These are phyloP conservation scores for Cryptococcus floricola DNA, from an alignment of 1,284 basidiomycete genomes.

Conservation along the genomic window DNA sequence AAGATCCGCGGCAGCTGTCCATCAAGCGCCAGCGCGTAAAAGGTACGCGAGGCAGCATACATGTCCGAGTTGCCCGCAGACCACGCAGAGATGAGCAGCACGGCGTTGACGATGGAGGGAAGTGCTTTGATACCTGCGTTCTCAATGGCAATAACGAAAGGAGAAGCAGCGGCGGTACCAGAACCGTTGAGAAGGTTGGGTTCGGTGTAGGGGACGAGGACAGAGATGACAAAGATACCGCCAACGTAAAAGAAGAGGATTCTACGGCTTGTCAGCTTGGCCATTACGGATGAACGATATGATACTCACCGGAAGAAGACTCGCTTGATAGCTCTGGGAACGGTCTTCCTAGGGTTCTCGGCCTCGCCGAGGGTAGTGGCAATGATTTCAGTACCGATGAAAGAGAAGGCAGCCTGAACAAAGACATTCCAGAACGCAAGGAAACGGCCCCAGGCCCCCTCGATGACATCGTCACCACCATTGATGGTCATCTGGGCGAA, in stretches of 20 bases:
- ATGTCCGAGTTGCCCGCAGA: constrained; percentile 29
- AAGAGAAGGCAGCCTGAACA: constrained; percentile 25
- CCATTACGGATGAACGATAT: background rate
- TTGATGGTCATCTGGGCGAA: constrained; percentile 11
- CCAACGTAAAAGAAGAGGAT: constrained; percentile 65
- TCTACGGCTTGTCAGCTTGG: constrained; percentile 57
- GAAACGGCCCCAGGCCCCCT: constrained; percentile 14
- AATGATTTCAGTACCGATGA: constrained; percentile 23
- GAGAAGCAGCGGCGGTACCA: constrained; percentile 65
- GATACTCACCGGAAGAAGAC: background rate
- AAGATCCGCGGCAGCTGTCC: constrained; percentile 51
- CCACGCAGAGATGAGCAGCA: constrained; percentile 24
- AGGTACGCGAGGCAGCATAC: constrained; percentile 38
- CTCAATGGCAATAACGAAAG: constrained; percentile 66
- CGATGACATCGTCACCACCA: constrained; percentile 18
- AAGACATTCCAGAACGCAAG: constrained; percentile 5
- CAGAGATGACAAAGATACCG: constrained; percentile 58
- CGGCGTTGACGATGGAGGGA: constrained; percentile 56
- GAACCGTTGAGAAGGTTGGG: constrained; percentile 54
- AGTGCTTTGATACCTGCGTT: constrained; percentile 66
- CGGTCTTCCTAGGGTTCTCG: constrained; percentile 28
- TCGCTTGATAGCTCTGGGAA: constrained; percentile 50
- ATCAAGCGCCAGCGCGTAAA: constrained; percentile 50
- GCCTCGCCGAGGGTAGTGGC: constrained; percentile 34
- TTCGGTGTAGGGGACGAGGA: constrained; percentile 65